These are phyloP conservation scores for Fabrea salina DNA, from an alignment of 169 alveolate species.

Conservation along the genomic window DNA sequence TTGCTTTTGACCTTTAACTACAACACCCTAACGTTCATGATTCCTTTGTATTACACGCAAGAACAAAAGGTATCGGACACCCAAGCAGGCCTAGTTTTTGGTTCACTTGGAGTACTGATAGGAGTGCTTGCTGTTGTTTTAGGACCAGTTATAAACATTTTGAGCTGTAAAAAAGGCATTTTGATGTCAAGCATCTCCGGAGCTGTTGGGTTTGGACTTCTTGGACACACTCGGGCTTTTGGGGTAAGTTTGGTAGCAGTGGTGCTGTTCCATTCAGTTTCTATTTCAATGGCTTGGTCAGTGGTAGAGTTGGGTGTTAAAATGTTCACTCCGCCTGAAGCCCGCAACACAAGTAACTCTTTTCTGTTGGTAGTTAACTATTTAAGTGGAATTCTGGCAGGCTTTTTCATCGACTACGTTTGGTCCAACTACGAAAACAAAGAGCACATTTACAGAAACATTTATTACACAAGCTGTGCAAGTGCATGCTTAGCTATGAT, in stretches of 20 bases:
- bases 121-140: background rate
- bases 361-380: background rate
- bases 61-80: constrained; percentile 2
- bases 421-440: background rate
- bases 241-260: background rate
- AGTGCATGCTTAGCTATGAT: background rate
- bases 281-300: background rate
- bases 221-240: background rate
- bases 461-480: background rate
- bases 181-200: no score
- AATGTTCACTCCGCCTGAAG: background rate
- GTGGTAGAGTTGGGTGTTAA: constrained; percentile 5
- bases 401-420: background rate
- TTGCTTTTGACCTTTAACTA: background rate
- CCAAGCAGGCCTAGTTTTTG: constrained; percentile 17
- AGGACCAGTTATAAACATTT: background rate
- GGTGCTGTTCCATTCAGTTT: background rate
- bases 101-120: background rate
- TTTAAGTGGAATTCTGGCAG: constrained; percentile 8
- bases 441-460: background rate
- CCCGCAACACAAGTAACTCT: background rate
- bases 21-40: background rate
- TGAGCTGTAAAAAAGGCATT: background rate
- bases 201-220: background rate
- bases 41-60: background rate